phyloP scores from a whole-genome alignment of 2,329 filamentous ascomycete genomes.

The Teratosphaeriaceae sp. region DNA sequence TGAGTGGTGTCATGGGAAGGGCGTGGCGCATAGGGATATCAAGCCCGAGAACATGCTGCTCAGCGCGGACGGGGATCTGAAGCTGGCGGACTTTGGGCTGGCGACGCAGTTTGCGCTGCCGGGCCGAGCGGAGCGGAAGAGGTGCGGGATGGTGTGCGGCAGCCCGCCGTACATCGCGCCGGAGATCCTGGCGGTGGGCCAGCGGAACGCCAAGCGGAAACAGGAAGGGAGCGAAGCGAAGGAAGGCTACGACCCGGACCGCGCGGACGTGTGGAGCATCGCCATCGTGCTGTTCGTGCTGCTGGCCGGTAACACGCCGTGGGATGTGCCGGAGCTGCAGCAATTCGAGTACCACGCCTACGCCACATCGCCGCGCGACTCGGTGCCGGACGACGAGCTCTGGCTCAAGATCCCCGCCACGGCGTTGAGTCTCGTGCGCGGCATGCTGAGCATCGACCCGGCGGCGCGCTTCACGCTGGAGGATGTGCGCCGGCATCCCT shows the following conservation, averaged over 20 bases:
- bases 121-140: conserved; percentile 68
- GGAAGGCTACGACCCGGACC: conserved; percentile 64
- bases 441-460: conserved; percentile 83
- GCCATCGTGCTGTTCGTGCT: conserved; percentile 97
- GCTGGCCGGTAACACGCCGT: conserved; percentile 92
- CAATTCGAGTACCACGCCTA: conserved; percentile 90
- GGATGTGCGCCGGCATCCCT: conserved; percentile 83
- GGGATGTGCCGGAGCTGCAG: conserved; percentile 77
- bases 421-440: conserved; percentile 74
- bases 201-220: conserved; percentile 39
- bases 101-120: conserved; percentile 83
- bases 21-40: conserved; percentile 74
- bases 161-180: conserved; percentile 97
- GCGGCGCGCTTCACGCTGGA: conserved; percentile 73
- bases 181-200: conserved; percentile 61
- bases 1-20: conserved; percentile 92
- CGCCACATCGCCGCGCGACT: conserved; percentile 67
- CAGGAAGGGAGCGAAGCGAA: conserved; percentile 39
- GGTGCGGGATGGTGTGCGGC: conserved; percentile 84
- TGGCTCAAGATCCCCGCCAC: conserved; percentile 73
- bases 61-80: conserved; percentile 75
- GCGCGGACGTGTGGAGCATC: conserved; percentile 94
- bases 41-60: conserved; percentile 90
- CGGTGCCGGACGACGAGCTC: conserved; percentile 69
- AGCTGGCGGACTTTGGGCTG: conserved; percentile 94